phyloP scores from a whole-genome alignment of 2,329 filamentous ascomycete species.

The Seiridium cupressi region DNA sequence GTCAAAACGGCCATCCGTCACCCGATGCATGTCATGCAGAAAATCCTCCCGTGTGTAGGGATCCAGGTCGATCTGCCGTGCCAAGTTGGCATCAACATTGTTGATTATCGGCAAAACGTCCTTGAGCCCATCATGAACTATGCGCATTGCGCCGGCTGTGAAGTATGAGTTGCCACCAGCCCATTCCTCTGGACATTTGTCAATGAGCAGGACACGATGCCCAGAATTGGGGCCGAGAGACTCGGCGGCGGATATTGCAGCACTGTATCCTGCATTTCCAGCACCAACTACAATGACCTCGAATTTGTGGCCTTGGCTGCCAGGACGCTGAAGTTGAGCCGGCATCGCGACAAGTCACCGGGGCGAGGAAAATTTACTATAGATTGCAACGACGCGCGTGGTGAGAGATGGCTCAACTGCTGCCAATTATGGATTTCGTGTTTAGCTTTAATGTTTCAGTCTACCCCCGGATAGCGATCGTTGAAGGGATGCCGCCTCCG shows the following conservation, averaged over 20 bases:
- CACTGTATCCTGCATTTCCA: conserved; percentile 63
- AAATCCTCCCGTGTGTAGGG: conserved; percentile 58
- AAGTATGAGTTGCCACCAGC: conserved; percentile 65
- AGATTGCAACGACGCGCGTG: background rate
- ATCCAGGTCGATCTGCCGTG: conserved; percentile 53
- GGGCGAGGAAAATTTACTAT: too few species aligned
- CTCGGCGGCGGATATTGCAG: conserved; percentile 55
- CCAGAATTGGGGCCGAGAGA: conserved; percentile 23
- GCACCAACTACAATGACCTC: conserved; percentile 57
- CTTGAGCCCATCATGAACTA: conserved; percentile 49
- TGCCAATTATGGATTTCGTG: background rate
- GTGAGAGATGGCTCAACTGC: background rate
- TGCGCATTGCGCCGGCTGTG: conserved; percentile 63
- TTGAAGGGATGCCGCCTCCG: background rate
- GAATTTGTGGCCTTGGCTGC: conserved; percentile 14
- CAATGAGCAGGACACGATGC: conserved; percentile 52
- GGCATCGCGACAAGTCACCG: background rate
- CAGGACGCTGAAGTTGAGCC: background rate
- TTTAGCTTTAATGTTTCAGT: background rate
- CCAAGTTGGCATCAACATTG: conserved; percentile 48
- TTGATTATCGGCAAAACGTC: conserved; percentile 62
- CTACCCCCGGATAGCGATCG: background rate
- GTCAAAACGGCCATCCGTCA: conserved; percentile 55
- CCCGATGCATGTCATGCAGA: conserved; percentile 49
- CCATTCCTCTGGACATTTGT: conserved; percentile 58